Conservation (phyloP, 257 asterid genomes). For the Solanum ahanhuiri region DNA sequence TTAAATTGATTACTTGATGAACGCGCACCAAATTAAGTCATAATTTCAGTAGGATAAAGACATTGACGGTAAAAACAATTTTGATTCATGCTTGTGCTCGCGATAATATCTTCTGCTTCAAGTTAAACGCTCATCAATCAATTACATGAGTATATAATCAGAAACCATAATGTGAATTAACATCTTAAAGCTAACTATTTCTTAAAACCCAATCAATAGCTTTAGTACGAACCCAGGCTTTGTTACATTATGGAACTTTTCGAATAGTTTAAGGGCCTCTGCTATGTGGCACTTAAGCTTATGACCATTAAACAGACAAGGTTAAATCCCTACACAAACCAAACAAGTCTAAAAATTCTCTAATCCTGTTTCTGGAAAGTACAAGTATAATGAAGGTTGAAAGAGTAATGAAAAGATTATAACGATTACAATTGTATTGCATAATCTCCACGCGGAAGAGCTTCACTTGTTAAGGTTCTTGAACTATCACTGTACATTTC, state of each 20-base stretch:
- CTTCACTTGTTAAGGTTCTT: neutral
- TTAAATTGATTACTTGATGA: too few relatives aligned
- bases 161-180: neutral
- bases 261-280: neutral
- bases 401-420: neutral
- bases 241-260: neutral
- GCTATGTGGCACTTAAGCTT: neutral
- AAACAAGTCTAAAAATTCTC: neutral
- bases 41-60: neutral
- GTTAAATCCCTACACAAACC: neutral
- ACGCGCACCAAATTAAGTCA: neutral
- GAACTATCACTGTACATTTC: neutral
- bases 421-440: neutral
- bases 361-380: neutral
- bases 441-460: neutral
- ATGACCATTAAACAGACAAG: neutral
- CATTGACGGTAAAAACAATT: neutral
- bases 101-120: too few relatives aligned
- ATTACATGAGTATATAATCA: neutral
- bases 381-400: neutral
- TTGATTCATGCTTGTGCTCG: too few relatives aligned
- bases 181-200: neutral
- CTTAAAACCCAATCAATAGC: neutral
- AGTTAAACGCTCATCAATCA: neutral
- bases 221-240: neutral